A percentile compares a stretch with the other conserved stretches of the same genome.
phyloP scores from a whole-genome alignment of 257 asterid species.

The Jasminum sambac region DNA sequence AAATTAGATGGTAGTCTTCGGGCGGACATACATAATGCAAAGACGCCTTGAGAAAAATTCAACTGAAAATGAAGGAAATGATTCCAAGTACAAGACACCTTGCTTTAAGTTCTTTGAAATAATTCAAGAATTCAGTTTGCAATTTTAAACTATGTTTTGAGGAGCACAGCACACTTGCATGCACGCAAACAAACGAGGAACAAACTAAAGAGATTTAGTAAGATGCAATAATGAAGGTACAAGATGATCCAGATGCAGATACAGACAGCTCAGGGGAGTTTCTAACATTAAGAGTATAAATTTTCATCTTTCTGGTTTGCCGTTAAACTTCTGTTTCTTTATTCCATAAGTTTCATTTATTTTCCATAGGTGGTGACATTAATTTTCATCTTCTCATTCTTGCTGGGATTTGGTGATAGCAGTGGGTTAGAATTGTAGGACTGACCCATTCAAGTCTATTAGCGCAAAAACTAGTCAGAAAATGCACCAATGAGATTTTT shows the following conservation, averaged over 20 bases:
- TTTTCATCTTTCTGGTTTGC: neutral
- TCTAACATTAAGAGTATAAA: neutral
- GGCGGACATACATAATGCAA: neutral
- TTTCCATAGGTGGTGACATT: neutral
- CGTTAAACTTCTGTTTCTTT: neutral
- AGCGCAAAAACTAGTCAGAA: conserved; percentile 20
- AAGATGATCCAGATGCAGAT: conserved; percentile 9
- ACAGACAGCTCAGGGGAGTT: neutral
- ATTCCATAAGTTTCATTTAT: neutral
- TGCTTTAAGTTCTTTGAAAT: neutral
- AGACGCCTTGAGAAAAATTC: neutral
- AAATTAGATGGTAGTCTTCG: neutral
- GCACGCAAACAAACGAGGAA: neutral
- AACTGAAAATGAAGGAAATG: neutral
- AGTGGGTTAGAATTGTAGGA: neutral
- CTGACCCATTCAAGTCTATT: conserved; percentile 7
- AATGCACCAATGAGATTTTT: conserved; percentile 13
- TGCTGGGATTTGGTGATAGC: neutral
- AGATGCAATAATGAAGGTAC: conserved; percentile 3
- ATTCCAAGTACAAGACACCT: neutral
- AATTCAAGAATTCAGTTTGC: neutral
- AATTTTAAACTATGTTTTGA: neutral
- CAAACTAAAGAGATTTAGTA: neutral
- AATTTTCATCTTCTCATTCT: neutral
- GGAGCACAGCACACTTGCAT: neutral